Percentiles rank a stretch among this genome's conserved stretches.
phyloP scores from a whole-genome alignment of 2,329 filamentous ascomycete genomes.

The Fusarium bulbicola region DNA sequence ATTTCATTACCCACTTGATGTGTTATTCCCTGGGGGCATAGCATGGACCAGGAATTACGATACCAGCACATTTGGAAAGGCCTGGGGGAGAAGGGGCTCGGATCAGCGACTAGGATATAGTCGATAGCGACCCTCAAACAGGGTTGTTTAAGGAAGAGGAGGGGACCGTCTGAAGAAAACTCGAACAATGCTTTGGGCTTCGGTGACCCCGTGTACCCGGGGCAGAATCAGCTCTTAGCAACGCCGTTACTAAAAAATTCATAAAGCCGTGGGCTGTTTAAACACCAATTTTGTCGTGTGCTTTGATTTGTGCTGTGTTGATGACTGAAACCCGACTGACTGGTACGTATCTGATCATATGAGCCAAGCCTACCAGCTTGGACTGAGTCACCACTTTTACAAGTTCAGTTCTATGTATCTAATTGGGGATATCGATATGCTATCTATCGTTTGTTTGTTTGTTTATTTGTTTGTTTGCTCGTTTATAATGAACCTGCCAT shows the following conservation, averaged over 20 bases:
- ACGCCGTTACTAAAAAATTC: conserved; percentile 37
- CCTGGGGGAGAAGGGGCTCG: conserved; percentile 13
- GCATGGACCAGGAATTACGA: conserved; percentile 38
- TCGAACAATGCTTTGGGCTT: conserved; percentile 21
- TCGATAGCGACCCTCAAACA: conserved; percentile 10
- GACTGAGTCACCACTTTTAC: not conserved
- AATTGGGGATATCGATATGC: not conserved
- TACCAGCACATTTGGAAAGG: conserved; percentile 39
- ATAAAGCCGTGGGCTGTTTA: conserved; percentile 40
- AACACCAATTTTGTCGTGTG: conserved; percentile 28
- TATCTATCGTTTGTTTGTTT: conserved; percentile 30
- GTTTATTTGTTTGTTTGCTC: conserved; percentile 26
- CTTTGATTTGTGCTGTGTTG: conserved; percentile 25
- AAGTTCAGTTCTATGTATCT: conserved; percentile 21
- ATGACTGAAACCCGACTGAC: conserved; percentile 11
- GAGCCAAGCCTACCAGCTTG: conserved; percentile 2
- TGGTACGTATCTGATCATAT: conserved; percentile 14
- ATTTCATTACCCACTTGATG: conserved; percentile 35
- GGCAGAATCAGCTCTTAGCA: conserved; percentile 36
- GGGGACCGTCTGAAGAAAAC: conserved; percentile 6
- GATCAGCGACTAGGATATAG: conserved; percentile 32
- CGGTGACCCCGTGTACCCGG: conserved; percentile 32
- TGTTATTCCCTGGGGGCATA: conserved; percentile 39
- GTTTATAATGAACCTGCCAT: conserved; percentile 37
- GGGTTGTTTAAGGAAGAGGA: conserved; percentile 4